These are phyloP conservation scores for Perilla frutescens DNA, from an alignment of 257 asterid species.

Conservation along the genomic window DNA sequence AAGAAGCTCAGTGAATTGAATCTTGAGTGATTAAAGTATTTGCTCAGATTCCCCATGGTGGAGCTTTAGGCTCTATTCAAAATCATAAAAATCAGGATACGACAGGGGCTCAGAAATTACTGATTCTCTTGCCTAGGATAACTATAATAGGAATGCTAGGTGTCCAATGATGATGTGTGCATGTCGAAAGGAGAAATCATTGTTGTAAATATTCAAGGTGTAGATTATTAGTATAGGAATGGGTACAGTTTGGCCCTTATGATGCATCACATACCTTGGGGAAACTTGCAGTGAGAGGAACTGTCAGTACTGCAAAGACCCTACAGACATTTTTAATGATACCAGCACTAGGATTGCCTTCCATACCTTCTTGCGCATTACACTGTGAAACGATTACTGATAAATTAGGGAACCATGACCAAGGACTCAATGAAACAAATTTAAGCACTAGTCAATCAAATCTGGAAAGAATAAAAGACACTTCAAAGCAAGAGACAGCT, in stretches of 20 bases:
- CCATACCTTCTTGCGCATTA: constrained; percentile 92
- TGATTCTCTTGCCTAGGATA: no score
- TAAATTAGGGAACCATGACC: constrained; percentile 30
- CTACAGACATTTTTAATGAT: constrained; percentile 76
- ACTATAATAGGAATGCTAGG: no score
- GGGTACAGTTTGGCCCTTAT: neutral
- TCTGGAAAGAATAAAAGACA: constrained; percentile 19
- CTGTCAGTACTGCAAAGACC: constrained; percentile 71
- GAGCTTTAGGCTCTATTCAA: neutral
- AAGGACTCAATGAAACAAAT: constrained; percentile 26
- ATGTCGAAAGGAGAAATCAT: neutral
- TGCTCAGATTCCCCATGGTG: neutral
- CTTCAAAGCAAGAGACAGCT: neutral
- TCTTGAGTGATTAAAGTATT: neutral
- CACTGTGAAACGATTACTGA: constrained; percentile 44
- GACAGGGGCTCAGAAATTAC: neutral
- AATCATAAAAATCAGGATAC: neutral
- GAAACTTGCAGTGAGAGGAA: constrained; percentile 75
- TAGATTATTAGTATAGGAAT: neutral
- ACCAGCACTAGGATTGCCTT: constrained; percentile 72
- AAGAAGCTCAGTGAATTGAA: neutral
- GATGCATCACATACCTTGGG: constrained; percentile 61
- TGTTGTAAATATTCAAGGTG: neutral
- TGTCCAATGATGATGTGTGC: neutral
- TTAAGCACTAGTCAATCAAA: constrained; percentile 30